phyloP scores from a whole-genome alignment of 2,329 filamentous ascomycete species.

The Taxawa tesnikishii region DNA sequence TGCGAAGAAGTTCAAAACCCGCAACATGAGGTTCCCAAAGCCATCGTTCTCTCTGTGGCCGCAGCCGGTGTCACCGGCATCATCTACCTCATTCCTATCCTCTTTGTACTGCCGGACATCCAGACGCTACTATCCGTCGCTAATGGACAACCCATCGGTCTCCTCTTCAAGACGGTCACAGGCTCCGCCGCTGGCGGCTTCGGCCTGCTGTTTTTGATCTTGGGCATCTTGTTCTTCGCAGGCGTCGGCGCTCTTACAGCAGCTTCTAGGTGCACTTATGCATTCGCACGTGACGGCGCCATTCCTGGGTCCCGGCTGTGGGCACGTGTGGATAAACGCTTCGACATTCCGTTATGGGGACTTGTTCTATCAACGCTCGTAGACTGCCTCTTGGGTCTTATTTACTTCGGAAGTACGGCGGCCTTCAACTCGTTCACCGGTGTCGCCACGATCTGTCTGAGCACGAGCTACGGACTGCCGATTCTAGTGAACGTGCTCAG shows the following conservation, averaged over 20 bases:
- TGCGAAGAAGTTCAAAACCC: constrained; percentile 62
- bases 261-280: constrained; percentile 58
- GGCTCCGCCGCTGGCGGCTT: constrained; percentile 57
- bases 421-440: constrained; percentile 74
- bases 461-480: constrained; percentile 62
- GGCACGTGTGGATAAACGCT: constrained; percentile 31
- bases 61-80: constrained; percentile 54
- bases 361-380: constrained; percentile 56
- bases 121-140: constrained; percentile 50
- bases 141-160: constrained; percentile 63
- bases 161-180: constrained; percentile 64
- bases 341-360: constrained; percentile 60
- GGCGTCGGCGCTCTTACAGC: constrained; percentile 65
- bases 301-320: constrained; percentile 41
- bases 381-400: constrained; percentile 59
- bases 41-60: constrained; percentile 57
- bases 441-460: constrained; percentile 67
- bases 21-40: constrained; percentile 56
- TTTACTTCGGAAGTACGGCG: constrained; percentile 66
- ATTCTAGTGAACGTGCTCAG: constrained; percentile 60
- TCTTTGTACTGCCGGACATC: constrained; percentile 64
- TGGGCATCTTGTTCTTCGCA: constrained; percentile 67
- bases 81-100: constrained; percentile 58
- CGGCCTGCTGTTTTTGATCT: constrained; percentile 48
- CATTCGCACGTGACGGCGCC: constrained; percentile 60